Evolutionary conservation across 306 rosid genomes (phyloP).

Genomic region (Senna siamea): DNA sequence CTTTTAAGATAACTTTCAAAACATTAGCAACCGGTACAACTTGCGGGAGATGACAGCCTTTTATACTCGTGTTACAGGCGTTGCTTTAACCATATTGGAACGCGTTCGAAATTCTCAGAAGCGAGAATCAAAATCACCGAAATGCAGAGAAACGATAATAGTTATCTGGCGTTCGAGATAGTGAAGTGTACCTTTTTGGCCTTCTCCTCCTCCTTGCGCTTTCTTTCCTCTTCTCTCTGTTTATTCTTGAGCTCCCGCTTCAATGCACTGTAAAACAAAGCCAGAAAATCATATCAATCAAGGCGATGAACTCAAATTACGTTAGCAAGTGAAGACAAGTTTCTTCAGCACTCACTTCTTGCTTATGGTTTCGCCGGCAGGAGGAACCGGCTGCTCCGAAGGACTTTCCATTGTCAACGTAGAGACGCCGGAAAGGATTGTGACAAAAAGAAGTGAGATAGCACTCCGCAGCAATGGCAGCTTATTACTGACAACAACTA

Average conservation of each 20-base stretch:
- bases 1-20: not conserved
- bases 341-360: slow-evolving; percentile 40
- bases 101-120: not conserved
- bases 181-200: slow-evolving; percentile 56
- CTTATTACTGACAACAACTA: not conserved
- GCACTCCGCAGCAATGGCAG: not conserved
- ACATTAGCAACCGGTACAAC: not conserved
- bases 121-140: not conserved
- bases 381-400: slow-evolving; percentile 13
- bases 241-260: slow-evolving; percentile 74
- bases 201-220: slow-evolving; percentile 81
- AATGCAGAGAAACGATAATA: not conserved
- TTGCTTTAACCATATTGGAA: not conserved
- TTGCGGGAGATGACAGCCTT: not conserved
- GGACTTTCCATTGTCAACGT: slow-evolving; percentile 10
- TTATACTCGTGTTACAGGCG: not conserved
- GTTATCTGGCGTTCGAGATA: not conserved
- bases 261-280: slow-evolving; percentile 57
- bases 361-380: slow-evolving; percentile 41
- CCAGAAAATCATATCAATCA: not conserved
- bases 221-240: slow-evolving; percentile 75
- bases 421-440: not conserved
- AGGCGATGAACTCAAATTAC: not conserved
- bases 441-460: not conserved
- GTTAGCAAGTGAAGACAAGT: not conserved